phyloP scores from a whole-genome alignment of 768 basidiomycete genomes.

The Trametes villosa region DNA sequence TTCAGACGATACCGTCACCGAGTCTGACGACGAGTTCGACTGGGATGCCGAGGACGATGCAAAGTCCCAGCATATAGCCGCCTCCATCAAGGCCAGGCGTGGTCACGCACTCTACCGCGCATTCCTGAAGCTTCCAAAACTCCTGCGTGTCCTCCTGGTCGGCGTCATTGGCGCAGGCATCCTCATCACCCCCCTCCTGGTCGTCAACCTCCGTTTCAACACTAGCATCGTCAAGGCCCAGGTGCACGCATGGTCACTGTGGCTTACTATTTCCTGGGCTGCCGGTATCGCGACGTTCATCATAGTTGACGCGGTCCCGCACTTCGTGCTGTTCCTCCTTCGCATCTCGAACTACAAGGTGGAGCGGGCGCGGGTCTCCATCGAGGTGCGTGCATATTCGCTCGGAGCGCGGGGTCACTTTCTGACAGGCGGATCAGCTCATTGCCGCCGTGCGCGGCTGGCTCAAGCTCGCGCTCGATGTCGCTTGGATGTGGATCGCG shows the following conservation, averaged over 20 bases:
- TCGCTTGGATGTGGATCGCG: slow-evolving; percentile 76
- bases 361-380: slow-evolving; percentile 66
- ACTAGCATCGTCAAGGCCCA: slow-evolving; percentile 52
- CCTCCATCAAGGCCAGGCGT: slow-evolving; percentile 55
- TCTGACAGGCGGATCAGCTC: slow-evolving; percentile 45
- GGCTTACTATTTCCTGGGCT: slow-evolving; percentile 72
- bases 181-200: slow-evolving; percentile 69
- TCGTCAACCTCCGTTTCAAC: slow-evolving; percentile 66
- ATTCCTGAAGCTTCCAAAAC: slow-evolving; percentile 68
- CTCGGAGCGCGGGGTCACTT: background rate
- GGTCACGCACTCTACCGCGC: slow-evolving; percentile 63
- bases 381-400: slow-evolving; percentile 53
- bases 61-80: slow-evolving; percentile 30
- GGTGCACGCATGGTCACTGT: slow-evolving; percentile 68
- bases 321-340: slow-evolving; percentile 55
- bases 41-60: slow-evolving; percentile 69
- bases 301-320: slow-evolving; percentile 65
- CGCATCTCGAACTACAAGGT: slow-evolving; percentile 62
- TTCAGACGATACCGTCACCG: slow-evolving; percentile 48
- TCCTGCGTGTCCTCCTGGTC: slow-evolving; percentile 61
- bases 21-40: slow-evolving; percentile 72
- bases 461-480: slow-evolving; percentile 70
- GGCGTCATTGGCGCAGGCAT: slow-evolving; percentile 63
- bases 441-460: slow-evolving; percentile 69
- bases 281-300: slow-evolving; percentile 63